Conservation (phyloP, 2,329 filamentous ascomycete genomes). For the Penicillium sclerotiorum region DNA sequence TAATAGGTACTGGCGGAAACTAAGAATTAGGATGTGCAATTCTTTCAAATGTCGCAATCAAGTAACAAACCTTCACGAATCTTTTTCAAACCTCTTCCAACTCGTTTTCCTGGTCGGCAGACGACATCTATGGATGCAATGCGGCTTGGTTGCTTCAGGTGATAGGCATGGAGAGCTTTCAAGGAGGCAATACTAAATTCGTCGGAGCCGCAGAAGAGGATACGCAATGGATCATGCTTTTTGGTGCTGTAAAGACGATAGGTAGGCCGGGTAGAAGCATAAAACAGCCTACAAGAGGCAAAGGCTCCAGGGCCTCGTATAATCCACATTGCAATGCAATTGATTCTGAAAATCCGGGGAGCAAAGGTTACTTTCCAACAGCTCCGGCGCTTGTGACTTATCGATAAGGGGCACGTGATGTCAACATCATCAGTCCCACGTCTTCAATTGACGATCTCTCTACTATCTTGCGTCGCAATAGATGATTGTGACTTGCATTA, state of each 20-base stretch:
- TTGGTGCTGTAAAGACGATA: conserved; percentile 34
- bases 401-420: conserved; percentile 39
- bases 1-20: conserved; percentile 67
- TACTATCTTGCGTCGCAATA: conserved; percentile 10
- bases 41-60: neutral
- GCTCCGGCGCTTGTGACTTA: conserved; percentile 19
- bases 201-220: conserved; percentile 95
- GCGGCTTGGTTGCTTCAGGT: conserved; percentile 52
- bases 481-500: conserved; percentile 13
- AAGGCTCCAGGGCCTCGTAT: conserved; percentile 23
- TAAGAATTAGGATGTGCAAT: conserved; percentile 7
- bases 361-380: too few species aligned
- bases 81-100: conserved; percentile 72
- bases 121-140: conserved; percentile 84
- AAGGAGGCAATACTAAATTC: conserved; percentile 82
- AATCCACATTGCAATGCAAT: conserved; percentile 28
- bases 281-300: conserved; percentile 25
- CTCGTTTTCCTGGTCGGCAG: conserved; percentile 75
- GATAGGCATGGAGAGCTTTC: conserved; percentile 66
- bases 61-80: conserved; percentile 62
- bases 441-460: conserved; percentile 8
- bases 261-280: conserved; percentile 9
- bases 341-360: conserved; percentile 3
- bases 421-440: conserved; percentile 29
- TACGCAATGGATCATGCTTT: conserved; percentile 64